Evolutionary conservation across 106 monocot genomes (phyloP).

Genomic region (Dioscorea alata): DNA sequence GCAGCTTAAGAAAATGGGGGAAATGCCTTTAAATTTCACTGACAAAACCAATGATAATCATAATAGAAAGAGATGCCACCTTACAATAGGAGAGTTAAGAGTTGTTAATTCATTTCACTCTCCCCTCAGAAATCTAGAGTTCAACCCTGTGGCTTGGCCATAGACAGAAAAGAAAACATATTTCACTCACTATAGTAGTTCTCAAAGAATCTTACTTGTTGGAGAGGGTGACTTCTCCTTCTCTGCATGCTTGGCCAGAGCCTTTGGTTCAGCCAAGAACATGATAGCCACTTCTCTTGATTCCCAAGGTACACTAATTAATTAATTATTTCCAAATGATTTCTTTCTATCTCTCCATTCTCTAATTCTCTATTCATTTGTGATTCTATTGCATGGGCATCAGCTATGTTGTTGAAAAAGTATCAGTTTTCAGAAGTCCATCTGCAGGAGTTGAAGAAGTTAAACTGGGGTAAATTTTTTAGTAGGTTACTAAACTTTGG

Average conservation of each 20-base stretch:
- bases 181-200: conserved; percentile 1
- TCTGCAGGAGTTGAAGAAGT: not conserved
- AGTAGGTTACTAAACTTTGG: too few species aligned
- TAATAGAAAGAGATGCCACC: too few species aligned
- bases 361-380: too few species aligned
- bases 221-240: conserved; percentile 10
- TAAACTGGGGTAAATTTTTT: not conserved
- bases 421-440: conserved; percentile 5
- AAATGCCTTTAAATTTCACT: too few species aligned
- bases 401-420: not conserved
- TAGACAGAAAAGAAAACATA: too few species aligned
- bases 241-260: not conserved
- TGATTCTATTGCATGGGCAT: too few species aligned
- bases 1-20: too few species aligned
- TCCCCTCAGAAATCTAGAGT: too few species aligned
- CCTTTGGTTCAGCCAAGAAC: not conserved
- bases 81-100: too few species aligned
- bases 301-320: not conserved
- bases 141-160: too few species aligned
- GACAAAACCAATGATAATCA: not conserved
- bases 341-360: too few species aligned
- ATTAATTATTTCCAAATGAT: not conserved
- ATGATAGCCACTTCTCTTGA: conserved; percentile 5
- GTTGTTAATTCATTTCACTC: too few species aligned
- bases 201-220: conserved; percentile 1